Base-by-base conservation (phyloP, 495 filamentous ascomycete species). In the Daldinia decipiens region DNA sequence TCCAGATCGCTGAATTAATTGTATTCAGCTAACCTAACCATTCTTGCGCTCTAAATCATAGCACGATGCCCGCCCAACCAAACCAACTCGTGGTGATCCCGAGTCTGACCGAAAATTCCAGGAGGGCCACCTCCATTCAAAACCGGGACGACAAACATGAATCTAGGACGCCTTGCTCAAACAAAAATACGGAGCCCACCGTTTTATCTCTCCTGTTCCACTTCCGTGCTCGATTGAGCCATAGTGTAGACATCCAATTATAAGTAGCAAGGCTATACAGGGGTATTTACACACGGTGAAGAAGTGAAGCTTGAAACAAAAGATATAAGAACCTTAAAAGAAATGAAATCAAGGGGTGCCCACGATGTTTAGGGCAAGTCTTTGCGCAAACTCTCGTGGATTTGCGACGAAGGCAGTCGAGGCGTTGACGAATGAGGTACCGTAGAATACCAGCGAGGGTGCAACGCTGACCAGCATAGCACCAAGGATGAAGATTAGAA, bases 401-500 rank as follows among this genome's bases (percentile, higher is more conserved):
- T 73, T 66, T 17, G 71, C 52, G 17, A 70, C 21, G 15, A 74
- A 62, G 15, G 67, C 40, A 36, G 53, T 39, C 0, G 58, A 26
- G 9, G 38, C 29, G 17, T 60, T 68, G 26, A 39, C 32, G 1
- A 67, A 39, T 5, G 45, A 62, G 34, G 31, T 32, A 57, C 84
- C 76, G 54, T 77, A 80, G 68, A 80, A 80, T 80, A 82, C 83
- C 53, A 87, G 76, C 47, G 82, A 83, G 13, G 88, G 88, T 13
- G 87, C 83, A 63, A 85, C 85, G 74, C 85, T 90, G 68, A 82
- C 84, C 54, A 86, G 79, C 89, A 91, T 91, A 27, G 88, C 85
- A 12, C 85, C 81, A 38, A 92, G 80, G 65, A 91, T 87, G 67
- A 92, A 75, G 65, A 91, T 70, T 40, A 93, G 82, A 27, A 81